phyloP scores from a whole-genome alignment of 345 rosid species.

The sweet orange (Citrus sinensis) region DVS_A1.0 CM039168.1:29150501-29151000 shows the following conservation, averaged over 20 bases:
- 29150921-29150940: conserved; percentile 29
- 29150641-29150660: too few relatives aligned
- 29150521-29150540: conserved; percentile 84
- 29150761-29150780: conserved; percentile 87
- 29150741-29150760: conserved; percentile 80
- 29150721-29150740: conserved; percentile 71
- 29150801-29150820: conserved; percentile 51
- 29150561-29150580: conserved; percentile 85
- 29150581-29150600: conserved; percentile 97
- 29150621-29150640: conserved; percentile 68
- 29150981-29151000: neutral
- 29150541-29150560: conserved; percentile 58
- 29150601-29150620: conserved; percentile 86
- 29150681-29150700: neutral
- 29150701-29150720: conserved; percentile 52
- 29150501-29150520: conserved; percentile 90
- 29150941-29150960: conserved; percentile 17
- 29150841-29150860: conserved; percentile 18
- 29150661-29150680: neutral
- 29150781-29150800: conserved; percentile 98
- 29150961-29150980: neutral
- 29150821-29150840: conserved; percentile 39
- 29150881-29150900: conserved; percentile 6
- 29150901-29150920: neutral
- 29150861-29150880: conserved; percentile 5